Conservation (phyloP, 495 filamentous ascomycete species). For the Neurospora sp. region DNA sequence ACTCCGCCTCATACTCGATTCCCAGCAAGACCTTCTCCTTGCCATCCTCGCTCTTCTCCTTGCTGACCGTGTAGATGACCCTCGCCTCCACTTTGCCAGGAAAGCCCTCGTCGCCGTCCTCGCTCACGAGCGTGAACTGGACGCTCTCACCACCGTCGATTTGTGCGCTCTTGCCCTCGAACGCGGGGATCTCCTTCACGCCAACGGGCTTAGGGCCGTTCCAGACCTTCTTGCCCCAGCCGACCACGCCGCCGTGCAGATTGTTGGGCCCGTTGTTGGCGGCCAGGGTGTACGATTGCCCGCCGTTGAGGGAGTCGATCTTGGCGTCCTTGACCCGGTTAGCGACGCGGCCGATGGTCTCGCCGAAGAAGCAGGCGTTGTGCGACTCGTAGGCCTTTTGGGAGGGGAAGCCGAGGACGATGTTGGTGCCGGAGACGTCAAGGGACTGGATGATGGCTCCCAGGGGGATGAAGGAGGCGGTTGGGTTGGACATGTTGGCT, state of each 20-base stretch:
- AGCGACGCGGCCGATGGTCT: constrained; percentile 84
- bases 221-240: constrained; percentile 81
- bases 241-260: constrained; percentile 69
- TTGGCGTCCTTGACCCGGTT: constrained; percentile 72
- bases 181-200: constrained; percentile 29
- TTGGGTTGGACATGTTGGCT: constrained; percentile 30
- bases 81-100: constrained; percentile 71
- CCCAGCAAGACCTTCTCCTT: constrained; percentile 56
- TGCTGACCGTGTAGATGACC: constrained; percentile 68
- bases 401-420: constrained; percentile 74
- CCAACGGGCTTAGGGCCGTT: constrained; percentile 59
- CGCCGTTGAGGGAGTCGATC: constrained; percentile 62
- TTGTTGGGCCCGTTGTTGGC: constrained; percentile 70
- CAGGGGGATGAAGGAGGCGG: constrained; percentile 62
- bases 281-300: constrained; percentile 51
- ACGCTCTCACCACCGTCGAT: constrained; percentile 64
- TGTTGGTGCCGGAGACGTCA: constrained; percentile 63
- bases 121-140: constrained; percentile 61
- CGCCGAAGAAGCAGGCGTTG: constrained; percentile 76
- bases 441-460: constrained; percentile 87
- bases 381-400: constrained; percentile 59
- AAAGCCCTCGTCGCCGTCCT: constrained; percentile 74
- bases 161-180: constrained; percentile 44
- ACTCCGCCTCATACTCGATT: constrained; percentile 80
- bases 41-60: constrained; percentile 44